Percentiles rank a stretch among this genome's conserved stretches.
Evolutionary conservation across 768 basidiomycete species (phyloP).

Genomic region (Tephrocybe rancida): DNA sequence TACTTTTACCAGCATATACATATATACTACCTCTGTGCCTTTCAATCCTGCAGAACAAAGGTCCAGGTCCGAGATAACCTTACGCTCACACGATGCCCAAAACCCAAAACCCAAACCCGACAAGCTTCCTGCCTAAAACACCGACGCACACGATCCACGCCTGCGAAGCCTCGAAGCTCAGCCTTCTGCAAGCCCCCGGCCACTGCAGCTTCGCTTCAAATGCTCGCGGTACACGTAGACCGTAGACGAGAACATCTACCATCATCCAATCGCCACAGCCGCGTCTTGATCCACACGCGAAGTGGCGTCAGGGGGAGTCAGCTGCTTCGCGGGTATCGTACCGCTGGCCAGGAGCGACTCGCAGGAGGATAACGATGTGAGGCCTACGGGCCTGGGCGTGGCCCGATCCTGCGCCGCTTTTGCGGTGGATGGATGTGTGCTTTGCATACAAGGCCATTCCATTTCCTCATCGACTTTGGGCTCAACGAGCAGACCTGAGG

Average conservation of each 20-base stretch:
- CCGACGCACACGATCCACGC: background rate
- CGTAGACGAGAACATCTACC: background rate
- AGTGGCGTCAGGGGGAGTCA: conserved; percentile 11
- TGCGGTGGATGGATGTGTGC: no score
- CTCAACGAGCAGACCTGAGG: no score
- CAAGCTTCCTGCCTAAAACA: background rate
- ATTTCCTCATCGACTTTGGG: no score
- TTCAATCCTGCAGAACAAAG: no score
- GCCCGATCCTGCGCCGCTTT: no score
- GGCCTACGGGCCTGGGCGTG: background rate
- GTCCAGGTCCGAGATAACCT: no score
- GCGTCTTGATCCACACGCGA: background rate
- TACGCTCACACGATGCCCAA: no score
- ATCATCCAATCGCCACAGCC: background rate
- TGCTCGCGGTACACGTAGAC: background rate
- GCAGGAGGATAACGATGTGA: no score
- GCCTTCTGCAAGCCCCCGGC: conserved; percentile 1
- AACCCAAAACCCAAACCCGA: background rate
- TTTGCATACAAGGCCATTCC: no score
- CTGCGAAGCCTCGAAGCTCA: conserved; percentile 1
- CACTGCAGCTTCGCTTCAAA: background rate
- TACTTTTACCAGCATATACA: no score
- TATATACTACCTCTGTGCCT: background rate
- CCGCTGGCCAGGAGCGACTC: background rate
- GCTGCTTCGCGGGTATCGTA: background rate